phyloP scores from a whole-genome alignment of 2,329 filamentous ascomycete genomes.

The Plectosphaerella plurivora region DNA sequence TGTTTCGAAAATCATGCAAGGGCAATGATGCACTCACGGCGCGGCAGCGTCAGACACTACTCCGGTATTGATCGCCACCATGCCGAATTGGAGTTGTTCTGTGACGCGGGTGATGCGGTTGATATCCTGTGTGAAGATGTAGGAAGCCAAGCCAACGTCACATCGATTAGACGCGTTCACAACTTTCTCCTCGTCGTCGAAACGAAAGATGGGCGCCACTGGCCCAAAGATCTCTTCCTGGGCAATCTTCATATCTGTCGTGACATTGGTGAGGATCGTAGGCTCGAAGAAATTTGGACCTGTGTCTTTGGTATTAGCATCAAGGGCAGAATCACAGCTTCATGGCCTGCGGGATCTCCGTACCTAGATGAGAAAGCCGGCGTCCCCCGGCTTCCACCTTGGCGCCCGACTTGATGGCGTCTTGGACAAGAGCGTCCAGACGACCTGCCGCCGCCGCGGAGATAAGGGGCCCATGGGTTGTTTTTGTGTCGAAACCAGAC shows the following conservation, averaged over 20 bases:
- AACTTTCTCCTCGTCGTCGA: constrained; percentile 62
- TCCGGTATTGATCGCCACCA: constrained; percentile 64
- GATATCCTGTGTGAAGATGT: constrained; percentile 65
- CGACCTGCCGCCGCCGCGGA: constrained; percentile 61
- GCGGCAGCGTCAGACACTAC: constrained; percentile 20
- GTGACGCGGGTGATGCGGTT: constrained; percentile 62
- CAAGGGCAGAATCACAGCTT: neutral
- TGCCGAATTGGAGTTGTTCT: constrained; percentile 64
- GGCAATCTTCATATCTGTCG: constrained; percentile 50
- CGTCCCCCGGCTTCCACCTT: constrained; percentile 58
- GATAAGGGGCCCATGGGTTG: constrained; percentile 62
- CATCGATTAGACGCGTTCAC: constrained; percentile 57
- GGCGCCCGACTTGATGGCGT: constrained; percentile 57
- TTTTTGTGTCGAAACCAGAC: constrained; percentile 47
- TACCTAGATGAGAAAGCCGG: constrained; percentile 56
- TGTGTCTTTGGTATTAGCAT: no score
- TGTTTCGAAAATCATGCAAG: no score
- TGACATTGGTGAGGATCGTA: constrained; percentile 58
- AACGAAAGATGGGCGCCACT: constrained; percentile 58
- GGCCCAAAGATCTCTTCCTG: constrained; percentile 64
- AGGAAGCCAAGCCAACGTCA: constrained; percentile 59
- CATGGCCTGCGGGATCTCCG: constrained; percentile 13
- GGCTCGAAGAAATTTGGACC: constrained; percentile 62
- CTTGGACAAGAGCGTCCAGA: constrained; percentile 60
- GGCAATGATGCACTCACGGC: constrained; percentile 18